A percentile compares a stretch with the other conserved stretches of the same genome.
These are phyloP conservation scores for Rhodotorula sphaerocarpa DNA, from an alignment of 768 basidiomycete species.

Conservation along the genomic window DNA sequence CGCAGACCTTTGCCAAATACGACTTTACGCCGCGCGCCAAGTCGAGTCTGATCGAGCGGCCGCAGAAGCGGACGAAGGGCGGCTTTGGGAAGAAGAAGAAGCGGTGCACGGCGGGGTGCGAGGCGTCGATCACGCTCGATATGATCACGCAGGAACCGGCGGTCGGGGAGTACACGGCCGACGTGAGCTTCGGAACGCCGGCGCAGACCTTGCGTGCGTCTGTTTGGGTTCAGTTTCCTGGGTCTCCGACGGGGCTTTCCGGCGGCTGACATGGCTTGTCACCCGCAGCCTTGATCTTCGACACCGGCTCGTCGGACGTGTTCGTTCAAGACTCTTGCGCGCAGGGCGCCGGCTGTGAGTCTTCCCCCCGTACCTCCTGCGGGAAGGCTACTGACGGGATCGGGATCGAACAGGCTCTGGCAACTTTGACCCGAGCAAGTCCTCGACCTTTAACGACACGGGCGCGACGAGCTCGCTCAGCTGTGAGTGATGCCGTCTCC, in stretches of 20 bases:
- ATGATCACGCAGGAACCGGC: no score
- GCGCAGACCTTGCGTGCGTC: background rate
- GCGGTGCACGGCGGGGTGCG: background rate
- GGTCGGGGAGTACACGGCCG: background rate
- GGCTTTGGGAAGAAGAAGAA: no score
- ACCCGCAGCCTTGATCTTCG: background rate
- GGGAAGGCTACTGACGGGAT: background rate
- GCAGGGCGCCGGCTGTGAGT: background rate
- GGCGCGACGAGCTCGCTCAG: background rate
- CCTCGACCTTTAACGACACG: background rate
- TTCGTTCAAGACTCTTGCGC: background rate
- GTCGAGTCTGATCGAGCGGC: no score
- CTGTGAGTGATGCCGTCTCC: background rate
- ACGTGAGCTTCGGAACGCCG: background rate
- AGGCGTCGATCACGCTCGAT: background rate
- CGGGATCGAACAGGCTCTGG: background rate
- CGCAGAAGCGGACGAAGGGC: no score
- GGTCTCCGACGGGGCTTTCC: no score
- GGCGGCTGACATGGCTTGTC: background rate
- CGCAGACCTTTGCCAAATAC: background rate
- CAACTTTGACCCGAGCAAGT: background rate
- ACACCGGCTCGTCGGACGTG: slow-evolving; percentile 15
- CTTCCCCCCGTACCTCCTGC: no score
- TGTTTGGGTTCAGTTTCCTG: background rate
- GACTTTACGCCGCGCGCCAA: background rate